phyloP scores from a whole-genome alignment of 2,329 filamentous ascomycete genomes.

The Neofusicoccum kwambonambiense region DNA sequence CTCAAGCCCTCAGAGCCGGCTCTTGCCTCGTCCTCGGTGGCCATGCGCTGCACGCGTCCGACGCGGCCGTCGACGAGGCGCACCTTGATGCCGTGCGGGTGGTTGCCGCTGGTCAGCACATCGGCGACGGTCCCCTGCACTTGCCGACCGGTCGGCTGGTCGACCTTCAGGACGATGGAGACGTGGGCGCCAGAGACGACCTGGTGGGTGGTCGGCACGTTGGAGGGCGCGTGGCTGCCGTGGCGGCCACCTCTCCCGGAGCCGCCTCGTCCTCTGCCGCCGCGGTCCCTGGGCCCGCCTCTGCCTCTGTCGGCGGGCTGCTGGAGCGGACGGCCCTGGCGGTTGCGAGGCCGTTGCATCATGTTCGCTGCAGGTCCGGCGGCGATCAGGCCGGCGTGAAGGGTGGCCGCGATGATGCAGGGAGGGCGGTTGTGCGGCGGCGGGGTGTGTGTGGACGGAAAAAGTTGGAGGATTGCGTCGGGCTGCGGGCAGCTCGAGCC shows the following conservation, averaged over 20 bases:
- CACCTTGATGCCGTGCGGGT: conserved; percentile 78
- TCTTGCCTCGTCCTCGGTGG: conserved; percentile 27
- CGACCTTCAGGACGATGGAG: conserved; percentile 72
- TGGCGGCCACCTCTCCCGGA: neutral
- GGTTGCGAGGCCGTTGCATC: conserved; percentile 15
- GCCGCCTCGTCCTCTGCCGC: conserved; percentile 3
- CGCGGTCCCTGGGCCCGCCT: neutral
- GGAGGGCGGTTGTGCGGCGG: neutral
- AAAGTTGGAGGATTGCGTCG: neutral
- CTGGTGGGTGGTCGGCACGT: conserved; percentile 35
- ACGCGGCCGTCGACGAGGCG: conserved; percentile 69
- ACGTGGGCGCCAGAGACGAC: conserved; percentile 64
- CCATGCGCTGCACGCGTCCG: conserved; percentile 69
- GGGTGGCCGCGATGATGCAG: neutral
- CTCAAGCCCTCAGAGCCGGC: conserved; percentile 25
- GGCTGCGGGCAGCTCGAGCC: conserved; percentile 12
- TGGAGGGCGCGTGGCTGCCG: conserved; percentile 1
- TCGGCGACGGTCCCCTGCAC: conserved; percentile 66
- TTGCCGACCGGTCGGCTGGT: conserved; percentile 72
- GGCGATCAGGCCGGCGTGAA: neutral
- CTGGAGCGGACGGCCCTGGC: conserved; percentile 9
- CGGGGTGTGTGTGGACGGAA: neutral
- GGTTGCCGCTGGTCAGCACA: conserved; percentile 69
- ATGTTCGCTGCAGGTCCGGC: neutral
- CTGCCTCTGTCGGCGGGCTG: conserved; percentile 1